Percentiles rank a stretch among this genome's conserved stretches.
These are phyloP conservation scores for Amphicarpaea edgeworthii DNA, from an alignment of 306 rosid species.

Conservation along the genomic window DNA sequence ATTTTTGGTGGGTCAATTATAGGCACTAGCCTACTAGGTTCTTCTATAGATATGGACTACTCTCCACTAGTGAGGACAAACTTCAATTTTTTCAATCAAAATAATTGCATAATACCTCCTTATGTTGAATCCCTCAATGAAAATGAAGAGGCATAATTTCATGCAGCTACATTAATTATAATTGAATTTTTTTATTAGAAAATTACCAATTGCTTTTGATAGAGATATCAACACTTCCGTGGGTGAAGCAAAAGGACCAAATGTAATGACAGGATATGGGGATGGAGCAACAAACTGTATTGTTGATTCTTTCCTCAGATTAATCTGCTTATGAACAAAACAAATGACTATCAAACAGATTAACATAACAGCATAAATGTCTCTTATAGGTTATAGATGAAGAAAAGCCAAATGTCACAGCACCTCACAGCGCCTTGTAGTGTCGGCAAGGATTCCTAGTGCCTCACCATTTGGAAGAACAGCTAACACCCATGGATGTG, in stretches of 20 bases:
- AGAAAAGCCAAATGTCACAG: conserved; percentile 38
- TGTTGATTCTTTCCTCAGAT: conserved; percentile 77
- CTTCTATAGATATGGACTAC: conserved; percentile 32
- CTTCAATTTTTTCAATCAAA: conserved; percentile 1
- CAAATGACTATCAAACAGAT: conserved; percentile 32
- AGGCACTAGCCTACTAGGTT: conserved; percentile 13
- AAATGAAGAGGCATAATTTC: neutral
- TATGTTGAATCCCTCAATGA: conserved; percentile 13
- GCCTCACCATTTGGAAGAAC: conserved; percentile 91
- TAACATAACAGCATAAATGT: conserved; percentile 23
- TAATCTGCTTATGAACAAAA: conserved; percentile 70
- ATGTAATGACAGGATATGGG: conserved; percentile 81
- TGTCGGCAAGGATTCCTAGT: conserved; percentile 90
- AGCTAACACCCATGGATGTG: conserved; percentile 98
- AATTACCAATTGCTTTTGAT: conserved; percentile 87
- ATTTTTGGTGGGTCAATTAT: conserved; percentile 24
- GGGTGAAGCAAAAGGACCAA: conserved; percentile 93
- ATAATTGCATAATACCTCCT: neutral
- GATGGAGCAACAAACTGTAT: conserved; percentile 71
- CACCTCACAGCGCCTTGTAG: conserved; percentile 94
- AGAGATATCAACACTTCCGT: conserved; percentile 70
- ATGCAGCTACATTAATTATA: conserved; percentile 23
- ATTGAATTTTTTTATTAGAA: conserved; percentile 13
- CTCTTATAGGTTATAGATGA: conserved; percentile 35
- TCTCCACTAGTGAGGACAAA: conserved; percentile 18